Base-by-base conservation (phyloP, 106 monocot species). In the Dendrobium catenatum region DNA sequence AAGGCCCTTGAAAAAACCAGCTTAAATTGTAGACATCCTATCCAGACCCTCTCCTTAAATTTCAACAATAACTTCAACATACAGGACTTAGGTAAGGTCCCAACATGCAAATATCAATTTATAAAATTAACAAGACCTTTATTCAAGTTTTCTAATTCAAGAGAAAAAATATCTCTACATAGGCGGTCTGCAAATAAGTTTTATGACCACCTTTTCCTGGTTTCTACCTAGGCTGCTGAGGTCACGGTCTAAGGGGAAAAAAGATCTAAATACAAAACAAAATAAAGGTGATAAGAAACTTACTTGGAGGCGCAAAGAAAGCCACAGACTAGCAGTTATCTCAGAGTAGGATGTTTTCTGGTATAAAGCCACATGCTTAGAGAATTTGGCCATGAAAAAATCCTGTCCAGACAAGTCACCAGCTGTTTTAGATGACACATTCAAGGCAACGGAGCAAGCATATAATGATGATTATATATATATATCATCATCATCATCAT, bases 221-320 rank as follows among this genome's bases (percentile, higher is more conserved):
- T 33, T 70, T 70, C 70, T 70, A 70, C 70, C 5, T 64, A 37
- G 29, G 13, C 37, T 15, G 70, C 37, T 70, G 8, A 26, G 24
- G n/a, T 9, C 26, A 4, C 26, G 9, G 24, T 26, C 3, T 40
- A 40, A 72, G 72, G 10, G 20, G 20, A 33, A 40, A 29, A 72
- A 27, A 40, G 37, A 72, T 37, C 3, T 40, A 40, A 72, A 17
- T 72, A 16, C 0, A 4, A 72, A 74, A 74, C 26, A 43, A 43
- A 74, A 13, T 37, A 64, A 51, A 77, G 15, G 48, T 79, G 73
- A 20, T 20, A 48, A 79, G 72, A 80, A 82, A 41, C 55, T 78
- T 94, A 99, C 98, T 81, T 99, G 98, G 76, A 99, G 91, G 29
- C 98, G 89, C 84, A 99, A 79, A 83, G 95, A 99, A 77, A 99